Base-by-base conservation (phyloP, 2,329 filamentous ascomycete species). In the Ampelomyces quisqualis region DNA sequence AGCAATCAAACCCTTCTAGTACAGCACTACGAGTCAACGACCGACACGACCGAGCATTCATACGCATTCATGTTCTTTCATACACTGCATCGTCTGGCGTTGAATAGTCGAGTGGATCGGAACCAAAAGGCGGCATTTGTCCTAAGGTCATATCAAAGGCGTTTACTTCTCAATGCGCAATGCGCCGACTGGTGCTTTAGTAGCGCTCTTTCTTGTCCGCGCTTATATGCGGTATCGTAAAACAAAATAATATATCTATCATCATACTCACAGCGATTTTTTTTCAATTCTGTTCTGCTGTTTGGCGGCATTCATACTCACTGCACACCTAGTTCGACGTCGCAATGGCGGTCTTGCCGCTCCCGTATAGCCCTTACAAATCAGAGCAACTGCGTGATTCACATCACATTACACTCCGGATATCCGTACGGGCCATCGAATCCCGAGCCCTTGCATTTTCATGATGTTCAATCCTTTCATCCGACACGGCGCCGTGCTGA, bases 1-100 rank as follows among this genome's bases (percentile, higher is more conserved):
- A 39, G 59, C 52, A 0, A 38, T 70, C 9, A 57, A 70, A 34
- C 62, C 67, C 9, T 71, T 70, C 31, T 69, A 70, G 58, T 70
- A 33, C 62, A 63, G n/a, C n/a, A n/a, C n/a, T n/a, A 17, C 20
- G 31, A 29, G 10, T 21, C 5, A 2, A 40, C 23, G 38, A 40
- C 9, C 28, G 8, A 30, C 13, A 17, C 14, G 13, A 29, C 18
- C 19, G n/a, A n/a, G n/a, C 10, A 27, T 24, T 29, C 24, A 30
- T 11, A 30, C 15, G 13, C 13, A 18, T 10, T 15, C 35, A 28
- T 28, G 27, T 5, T 21, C 23, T 33, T 15, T 26, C 17, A n/a
- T n/a, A n/a, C 21, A 19, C 39, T 36, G 44, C 46, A 47, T 50
- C 15, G 34, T 22, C 27, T n/a, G 43, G 41, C 40, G 40, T 49